A percentile compares a stretch with the other conserved stretches of the same genome.
phyloP scores from a whole-genome alignment of 176 grass and related monocot genomes.

The Bromus sterilis region DNA sequence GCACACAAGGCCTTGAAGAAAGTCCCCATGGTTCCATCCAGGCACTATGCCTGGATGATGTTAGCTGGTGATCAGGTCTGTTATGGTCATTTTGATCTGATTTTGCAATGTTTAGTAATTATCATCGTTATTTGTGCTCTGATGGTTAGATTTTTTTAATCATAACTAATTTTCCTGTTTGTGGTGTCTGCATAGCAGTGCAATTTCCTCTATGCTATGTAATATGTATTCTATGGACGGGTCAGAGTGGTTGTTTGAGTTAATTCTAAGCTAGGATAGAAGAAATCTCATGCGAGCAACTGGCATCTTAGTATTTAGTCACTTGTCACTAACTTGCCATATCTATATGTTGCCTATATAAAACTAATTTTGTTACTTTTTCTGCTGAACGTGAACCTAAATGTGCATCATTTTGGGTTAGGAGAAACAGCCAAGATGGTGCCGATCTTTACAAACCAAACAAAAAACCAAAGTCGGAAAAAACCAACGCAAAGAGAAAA shows the following conservation, averaged over 20 bases:
- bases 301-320: background rate
- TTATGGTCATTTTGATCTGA: slow-evolving; percentile 11
- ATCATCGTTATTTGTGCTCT: background rate
- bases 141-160: slow-evolving; percentile 9
- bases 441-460: too few species aligned
- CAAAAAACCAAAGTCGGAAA: too few species aligned
- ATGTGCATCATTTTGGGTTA: too few species aligned
- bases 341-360: background rate
- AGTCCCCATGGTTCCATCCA: slow-evolving; percentile 26
- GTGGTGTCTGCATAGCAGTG: background rate
- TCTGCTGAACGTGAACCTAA: background rate
- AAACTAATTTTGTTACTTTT: background rate
- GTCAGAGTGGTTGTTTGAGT: slow-evolving; percentile 14
- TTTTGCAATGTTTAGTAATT: background rate
- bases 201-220: background rate
- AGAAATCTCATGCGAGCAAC: background rate
- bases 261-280: background rate
- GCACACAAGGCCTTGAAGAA: slow-evolving; percentile 48
- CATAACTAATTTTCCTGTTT: background rate
- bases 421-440: too few species aligned
- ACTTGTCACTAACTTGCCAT: background rate
- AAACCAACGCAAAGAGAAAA: too few species aligned
- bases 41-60: slow-evolving; percentile 57
- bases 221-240: background rate
- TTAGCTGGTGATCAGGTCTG: slow-evolving; percentile 77